These are phyloP conservation scores for Pythium oligandrum DNA, from an alignment of 352 stramenopile genomes.

Conservation along the genomic window DNA sequence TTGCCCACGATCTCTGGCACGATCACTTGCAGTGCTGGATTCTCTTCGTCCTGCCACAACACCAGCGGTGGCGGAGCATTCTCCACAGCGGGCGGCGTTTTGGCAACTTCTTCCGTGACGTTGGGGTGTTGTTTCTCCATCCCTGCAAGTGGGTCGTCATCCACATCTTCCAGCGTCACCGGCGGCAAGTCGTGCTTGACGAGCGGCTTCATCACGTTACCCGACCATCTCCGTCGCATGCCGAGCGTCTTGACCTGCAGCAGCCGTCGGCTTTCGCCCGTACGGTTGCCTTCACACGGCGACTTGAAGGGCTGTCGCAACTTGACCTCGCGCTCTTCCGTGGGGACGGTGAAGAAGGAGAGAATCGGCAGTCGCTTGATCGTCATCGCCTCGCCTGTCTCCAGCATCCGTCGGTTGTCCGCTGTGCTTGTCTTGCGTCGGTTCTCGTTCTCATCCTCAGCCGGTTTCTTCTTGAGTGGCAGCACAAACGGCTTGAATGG, in stretches of 20 bases:
- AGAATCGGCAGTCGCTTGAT: slow-evolving; percentile 81
- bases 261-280: slow-evolving; percentile 70
- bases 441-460: slow-evolving; percentile 28
- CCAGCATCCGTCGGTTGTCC: slow-evolving; percentile 47
- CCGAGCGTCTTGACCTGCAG: slow-evolving; percentile 83
- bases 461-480: slow-evolving; percentile 34
- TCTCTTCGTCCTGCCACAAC: slow-evolving; percentile 70
- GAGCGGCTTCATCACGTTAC: slow-evolving; percentile 40
- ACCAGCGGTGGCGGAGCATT: slow-evolving; percentile 63
- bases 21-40: slow-evolving; percentile 60
- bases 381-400: slow-evolving; percentile 25
- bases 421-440: slow-evolving; percentile 19
- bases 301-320: slow-evolving; percentile 76
- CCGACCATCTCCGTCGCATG: slow-evolving; percentile 60
- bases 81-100: slow-evolving; percentile 19
- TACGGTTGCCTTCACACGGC: slow-evolving; percentile 54
- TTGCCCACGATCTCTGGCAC: slow-evolving; percentile 92
- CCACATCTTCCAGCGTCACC: slow-evolving; percentile 49
- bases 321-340: slow-evolving; percentile 44
- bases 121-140: slow-evolving; percentile 20
- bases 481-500: slow-evolving; percentile 81
- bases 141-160: slow-evolving; percentile 33
- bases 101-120: slow-evolving; percentile 17
- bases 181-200: slow-evolving; percentile 60
- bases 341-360: slow-evolving; percentile 70